Evolutionary conservation across 306 rosid genomes (phyloP).

Genomic region (Carpinus fangiana): DNA sequence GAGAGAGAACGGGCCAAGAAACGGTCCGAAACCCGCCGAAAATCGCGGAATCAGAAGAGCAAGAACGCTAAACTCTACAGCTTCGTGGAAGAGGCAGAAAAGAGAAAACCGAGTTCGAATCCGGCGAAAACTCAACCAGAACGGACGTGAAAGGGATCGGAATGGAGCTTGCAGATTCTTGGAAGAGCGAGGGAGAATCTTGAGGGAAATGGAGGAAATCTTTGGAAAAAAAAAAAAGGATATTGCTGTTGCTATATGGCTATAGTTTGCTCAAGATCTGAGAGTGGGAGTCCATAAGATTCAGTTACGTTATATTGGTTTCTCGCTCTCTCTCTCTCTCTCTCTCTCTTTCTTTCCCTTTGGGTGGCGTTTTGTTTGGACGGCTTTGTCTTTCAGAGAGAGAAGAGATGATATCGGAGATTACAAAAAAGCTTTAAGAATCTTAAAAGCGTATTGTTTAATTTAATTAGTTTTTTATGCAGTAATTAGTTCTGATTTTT

Average conservation of each 20-base stretch:
- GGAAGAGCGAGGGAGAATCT: conserved; percentile 38
- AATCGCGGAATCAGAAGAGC: conserved; percentile 9
- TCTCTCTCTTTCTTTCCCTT: background rate
- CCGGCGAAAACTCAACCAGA: background rate
- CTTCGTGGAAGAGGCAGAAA: conserved; percentile 5
- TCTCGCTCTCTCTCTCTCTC: background rate
- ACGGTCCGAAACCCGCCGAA: background rate
- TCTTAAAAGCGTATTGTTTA: background rate
- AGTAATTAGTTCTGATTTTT: background rate
- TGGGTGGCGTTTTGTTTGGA: conserved; percentile 32
- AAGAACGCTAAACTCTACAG: conserved; percentile 11
- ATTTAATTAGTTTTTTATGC: background rate
- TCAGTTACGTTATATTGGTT: conserved; percentile 32
- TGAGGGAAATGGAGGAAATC: conserved; percentile 16
- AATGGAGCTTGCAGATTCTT: background rate
- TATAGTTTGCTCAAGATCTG: conserved; percentile 64
- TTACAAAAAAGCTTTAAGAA: conserved; percentile 16
- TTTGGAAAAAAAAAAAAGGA: background rate
- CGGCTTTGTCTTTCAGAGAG: background rate
- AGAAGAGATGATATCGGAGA: conserved; percentile 2
- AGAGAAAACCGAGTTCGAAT: background rate
- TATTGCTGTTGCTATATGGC: conserved; percentile 2
- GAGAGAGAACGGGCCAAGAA: conserved; percentile 20
- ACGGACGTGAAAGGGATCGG: background rate
- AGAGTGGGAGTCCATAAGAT: conserved; percentile 37